These are phyloP conservation scores for Penicillium sp. DNA, from an alignment of 2,329 filamentous ascomycete species.

Conservation along the genomic window DNA sequence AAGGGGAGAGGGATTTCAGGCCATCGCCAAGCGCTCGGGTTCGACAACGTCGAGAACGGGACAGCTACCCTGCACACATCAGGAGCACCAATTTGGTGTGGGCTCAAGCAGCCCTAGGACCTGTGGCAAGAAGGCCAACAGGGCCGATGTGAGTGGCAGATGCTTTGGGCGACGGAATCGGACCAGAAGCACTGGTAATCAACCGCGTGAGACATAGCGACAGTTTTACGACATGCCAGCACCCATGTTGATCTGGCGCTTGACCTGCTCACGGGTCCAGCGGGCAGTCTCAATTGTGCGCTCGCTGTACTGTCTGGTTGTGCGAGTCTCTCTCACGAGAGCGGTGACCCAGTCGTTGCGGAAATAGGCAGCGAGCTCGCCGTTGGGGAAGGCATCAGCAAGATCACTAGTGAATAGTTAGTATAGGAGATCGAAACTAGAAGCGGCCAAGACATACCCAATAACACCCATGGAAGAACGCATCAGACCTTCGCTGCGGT, in stretches of 20 bases:
- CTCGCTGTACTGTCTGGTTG: slow-evolving; percentile 78
- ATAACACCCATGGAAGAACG: slow-evolving; percentile 96
- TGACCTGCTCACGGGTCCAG: slow-evolving; percentile 97
- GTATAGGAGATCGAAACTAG: slow-evolving; percentile 11
- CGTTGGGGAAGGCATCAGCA: slow-evolving; percentile 87
- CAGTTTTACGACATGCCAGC: slow-evolving; percentile 39
- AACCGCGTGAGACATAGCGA: slow-evolving; percentile 6
- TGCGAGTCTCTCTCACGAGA: slow-evolving; percentile 88
- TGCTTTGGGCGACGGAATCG: background rate
- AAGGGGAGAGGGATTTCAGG: background rate
- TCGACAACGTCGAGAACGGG: background rate
- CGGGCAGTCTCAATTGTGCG: slow-evolving; percentile 92
- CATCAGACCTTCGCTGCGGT: slow-evolving; percentile 88
- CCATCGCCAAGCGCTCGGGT: background rate
- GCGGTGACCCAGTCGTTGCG: slow-evolving; percentile 84
- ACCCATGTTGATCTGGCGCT: slow-evolving; percentile 64
- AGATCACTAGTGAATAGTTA: slow-evolving; percentile 67
- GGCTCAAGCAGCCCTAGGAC: background rate
- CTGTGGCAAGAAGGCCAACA: background rate
- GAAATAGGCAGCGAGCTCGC: slow-evolving; percentile 80
- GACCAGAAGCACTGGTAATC: background rate
- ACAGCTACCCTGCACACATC: background rate
- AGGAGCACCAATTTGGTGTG: background rate
- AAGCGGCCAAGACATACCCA: slow-evolving; percentile 60
- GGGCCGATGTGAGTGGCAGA: background rate